Percentiles rank a stretch among this genome's conserved stretches.
phyloP scores from a whole-genome alignment of 805 yeast species.

The Ogataea trehaloabstinens region DNA sequence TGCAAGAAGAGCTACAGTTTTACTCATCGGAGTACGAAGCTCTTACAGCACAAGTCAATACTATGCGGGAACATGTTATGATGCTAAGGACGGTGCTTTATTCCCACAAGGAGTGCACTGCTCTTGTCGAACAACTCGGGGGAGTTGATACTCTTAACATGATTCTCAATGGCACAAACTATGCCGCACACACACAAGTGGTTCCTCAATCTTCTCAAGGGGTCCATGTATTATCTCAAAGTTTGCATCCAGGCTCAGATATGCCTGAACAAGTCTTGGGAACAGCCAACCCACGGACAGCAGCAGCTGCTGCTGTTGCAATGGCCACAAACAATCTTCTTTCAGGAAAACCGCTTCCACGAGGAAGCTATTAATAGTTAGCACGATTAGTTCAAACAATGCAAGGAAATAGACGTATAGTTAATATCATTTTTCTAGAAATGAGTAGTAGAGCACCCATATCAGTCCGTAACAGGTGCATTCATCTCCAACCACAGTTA shows the following conservation, averaged over 20 bases:
- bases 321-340: conserved; percentile 24
- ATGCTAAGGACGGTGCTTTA: conserved; percentile 45
- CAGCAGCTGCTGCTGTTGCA: conserved; percentile 29
- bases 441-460: no score
- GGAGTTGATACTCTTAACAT: conserved; percentile 44
- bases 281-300: conserved; percentile 17
- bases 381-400: no score
- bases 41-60: conserved; percentile 55
- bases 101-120: conserved; percentile 50
- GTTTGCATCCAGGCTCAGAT: no score
- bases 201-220: background rate
- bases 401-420: no score
- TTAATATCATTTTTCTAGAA: no score
- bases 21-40: conserved; percentile 70
- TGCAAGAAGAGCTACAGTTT: conserved; percentile 75
- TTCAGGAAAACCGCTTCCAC: conserved; percentile 17
- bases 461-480: no score
- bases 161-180: conserved; percentile 27
- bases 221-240: background rate
- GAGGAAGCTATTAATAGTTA: no score
- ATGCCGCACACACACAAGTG: conserved; percentile 4
- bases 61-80: conserved; percentile 56
- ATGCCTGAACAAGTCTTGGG: conserved; percentile 15
- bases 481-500: no score
- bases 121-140: conserved; percentile 42